Evolutionary conservation across 768 basidiomycete genomes (phyloP), one percentile per base, ranked within the genome.

Genomic region (Kwoniella sp.): DNA sequence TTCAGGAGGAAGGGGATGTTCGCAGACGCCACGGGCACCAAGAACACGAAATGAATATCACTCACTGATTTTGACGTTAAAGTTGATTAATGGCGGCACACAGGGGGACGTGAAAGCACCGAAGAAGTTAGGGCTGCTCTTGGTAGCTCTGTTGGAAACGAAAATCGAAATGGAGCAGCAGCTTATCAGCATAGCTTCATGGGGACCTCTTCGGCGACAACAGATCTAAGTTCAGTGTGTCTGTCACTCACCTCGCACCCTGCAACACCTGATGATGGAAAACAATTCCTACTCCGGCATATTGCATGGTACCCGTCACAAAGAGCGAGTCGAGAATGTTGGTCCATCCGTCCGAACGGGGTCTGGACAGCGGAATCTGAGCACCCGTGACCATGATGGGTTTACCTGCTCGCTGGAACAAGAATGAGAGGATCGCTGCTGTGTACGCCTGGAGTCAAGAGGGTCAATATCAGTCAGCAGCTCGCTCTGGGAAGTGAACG

Each of bases 61-160:
- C 74, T 59, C 50, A 76, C 74, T 76, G 66, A 76, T 70, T 47
- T 76, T 76, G 27, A 76, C 74, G 51, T 76, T 72, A 52, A 76
- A 64, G 49, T 69, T 72, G 64, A 76, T 69, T 15, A 73, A 37
- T 19, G 74, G 64, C 5, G 72, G 72, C 12, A 68, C 57, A 30
- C 72, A 76, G 29, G 74, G 74, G 0, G 74, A 60, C 15, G 70
- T 55, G 55, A 76, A 76, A 13, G 74, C 74, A 15, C 52, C 60
- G 48, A 76, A 73, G 15, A 72, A 55, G 36, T 72, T 76, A 12
- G 74, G 68, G n/a, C 72, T 73, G 4, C 56, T 65, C 47, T 76
- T 76, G 19, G 72, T 72, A 9, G 72, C 70, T 64, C 72, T 71
- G 30, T 13, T 2, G 21, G 44, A n/a, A 13, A 21, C 27, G 50